Base-by-base conservation (phyloP, 1,284 basidiomycete species). In the Ganoderma multipileum region DNA sequence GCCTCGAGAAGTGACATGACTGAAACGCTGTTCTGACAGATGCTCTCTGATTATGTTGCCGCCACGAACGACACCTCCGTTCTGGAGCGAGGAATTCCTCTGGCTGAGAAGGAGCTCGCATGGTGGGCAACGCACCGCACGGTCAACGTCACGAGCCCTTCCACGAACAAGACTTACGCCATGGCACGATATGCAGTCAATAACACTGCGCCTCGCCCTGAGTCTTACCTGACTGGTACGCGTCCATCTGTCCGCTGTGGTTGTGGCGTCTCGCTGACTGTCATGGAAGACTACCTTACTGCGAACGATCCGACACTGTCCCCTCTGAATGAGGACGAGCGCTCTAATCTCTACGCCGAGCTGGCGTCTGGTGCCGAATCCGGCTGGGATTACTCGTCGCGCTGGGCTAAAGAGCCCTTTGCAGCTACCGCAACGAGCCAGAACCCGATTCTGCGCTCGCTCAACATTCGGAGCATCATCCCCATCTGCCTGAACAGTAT, bases 131-230 rank as follows among this genome's bases (percentile, higher is more conserved):
- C 80, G 59, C 93, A 97, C 77, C 89, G 95, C 33, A 91, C 92
- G 0, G 75, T 93, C 33, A 84, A 85, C 69, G 87, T 97, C 59
- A 91, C 83, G 2, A 93, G 92, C 65, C 94, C 96, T 0, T 90
- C 85, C 83, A 91, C 87, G 68, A 90, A 88, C 74, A 80, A 84
- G 59, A 90, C 85, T 0, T 87, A 93, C 80, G 81, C 84, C 12
- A 85, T 98, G 78, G 87, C 89, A 42, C 91, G 83, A 68, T 97
- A 95, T 75, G 82, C 86, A 1, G 95, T 95, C 0, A 89, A 84
- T 69, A 98, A 97, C 79, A 91, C 83, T 33, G 96, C 94, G 0
- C 96, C 96, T 30, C 86, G 95, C n/a, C 96, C 96, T 0, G 96
- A 98, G 81, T 94, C 92, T 0, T 93, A 91, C 74, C 76, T 88